These are phyloP conservation scores for Starmerella etchellsii DNA, from an alignment of 805 yeast species.

Conservation along the genomic window DNA sequence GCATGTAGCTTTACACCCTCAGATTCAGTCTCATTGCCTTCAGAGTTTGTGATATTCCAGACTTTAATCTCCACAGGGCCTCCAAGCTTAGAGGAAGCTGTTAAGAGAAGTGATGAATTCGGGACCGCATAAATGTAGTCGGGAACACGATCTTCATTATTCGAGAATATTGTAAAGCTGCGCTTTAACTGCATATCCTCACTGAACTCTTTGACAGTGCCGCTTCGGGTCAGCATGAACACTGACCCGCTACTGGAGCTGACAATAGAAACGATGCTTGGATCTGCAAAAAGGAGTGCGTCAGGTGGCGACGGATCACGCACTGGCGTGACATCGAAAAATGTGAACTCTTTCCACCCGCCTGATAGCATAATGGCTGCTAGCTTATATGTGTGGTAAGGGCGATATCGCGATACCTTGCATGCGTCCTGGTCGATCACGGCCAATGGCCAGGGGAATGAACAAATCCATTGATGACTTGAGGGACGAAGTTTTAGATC, in stretches of 20 bases:
- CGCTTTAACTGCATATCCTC: slow-evolving; percentile 34
- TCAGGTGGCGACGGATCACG: slow-evolving; percentile 65
- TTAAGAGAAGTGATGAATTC: slow-evolving; percentile 42
- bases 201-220: slow-evolving; percentile 45
- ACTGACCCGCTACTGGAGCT: slow-evolving; percentile 37
- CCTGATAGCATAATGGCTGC: slow-evolving; percentile 11
- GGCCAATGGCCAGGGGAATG: no score
- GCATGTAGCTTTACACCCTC: slow-evolving; percentile 5
- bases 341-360: slow-evolving; percentile 69
- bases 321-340: slow-evolving; percentile 72
- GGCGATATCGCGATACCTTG: no score
- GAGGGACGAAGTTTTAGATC: no score
- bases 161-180: slow-evolving; percentile 44
- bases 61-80: slow-evolving; percentile 53
- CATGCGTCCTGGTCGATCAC: no score
- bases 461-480: no score
- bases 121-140: slow-evolving; percentile 41
- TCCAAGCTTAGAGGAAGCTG: slow-evolving; percentile 62
- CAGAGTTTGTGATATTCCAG: slow-evolving; percentile 69
- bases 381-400: no score
- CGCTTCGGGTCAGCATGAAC: slow-evolving; percentile 44
- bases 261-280: slow-evolving; percentile 51
- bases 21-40: slow-evolving; percentile 9
- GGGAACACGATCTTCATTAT: slow-evolving; percentile 47
- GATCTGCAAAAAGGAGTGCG: slow-evolving; percentile 66